These are phyloP conservation scores for Apiospora rasikravindrae DNA, from an alignment of 2,329 filamentous ascomycete species.

Conservation along the genomic window DNA sequence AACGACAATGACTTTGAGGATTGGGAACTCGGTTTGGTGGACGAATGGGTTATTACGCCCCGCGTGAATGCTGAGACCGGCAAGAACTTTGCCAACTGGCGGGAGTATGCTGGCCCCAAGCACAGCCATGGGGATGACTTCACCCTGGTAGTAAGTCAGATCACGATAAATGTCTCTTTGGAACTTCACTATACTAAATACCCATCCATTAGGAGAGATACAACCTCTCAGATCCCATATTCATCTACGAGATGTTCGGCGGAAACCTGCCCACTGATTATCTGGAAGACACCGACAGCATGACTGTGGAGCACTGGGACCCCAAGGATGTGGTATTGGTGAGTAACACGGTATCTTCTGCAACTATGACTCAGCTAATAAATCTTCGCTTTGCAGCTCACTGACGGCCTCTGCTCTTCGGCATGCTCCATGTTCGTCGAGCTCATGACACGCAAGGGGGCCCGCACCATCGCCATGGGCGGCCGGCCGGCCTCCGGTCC, in stretches of 20 bases:
- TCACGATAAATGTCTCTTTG: no score
- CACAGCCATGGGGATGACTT: slow-evolving; percentile 26
- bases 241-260: slow-evolving; percentile 24
- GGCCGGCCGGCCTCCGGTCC: slow-evolving; percentile 59
- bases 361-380: neutral
- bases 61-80: slow-evolving; percentile 31
- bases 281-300: slow-evolving; percentile 19
- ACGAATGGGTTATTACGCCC: slow-evolving; percentile 32
- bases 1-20: slow-evolving; percentile 20
- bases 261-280: slow-evolving; percentile 22
- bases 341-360: neutral
- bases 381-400: slow-evolving; percentile 24
- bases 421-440: slow-evolving; percentile 40
- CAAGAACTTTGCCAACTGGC: slow-evolving; percentile 30
- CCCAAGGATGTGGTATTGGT: slow-evolving; percentile 29
- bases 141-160: slow-evolving; percentile 25
- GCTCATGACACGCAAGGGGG: slow-evolving; percentile 37
- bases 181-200: neutral
- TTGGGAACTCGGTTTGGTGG: slow-evolving; percentile 19
- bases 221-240: slow-evolving; percentile 25
- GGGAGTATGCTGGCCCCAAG: slow-evolving; percentile 27
- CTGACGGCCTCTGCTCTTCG: slow-evolving; percentile 39
- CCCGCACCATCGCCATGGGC: slow-evolving; percentile 46
- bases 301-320: slow-evolving; percentile 19
- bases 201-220: slow-evolving; percentile 24